These are phyloP conservation scores for Fagus crenata DNA, from an alignment of 306 rosid genomes.

Conservation along the genomic window DNA sequence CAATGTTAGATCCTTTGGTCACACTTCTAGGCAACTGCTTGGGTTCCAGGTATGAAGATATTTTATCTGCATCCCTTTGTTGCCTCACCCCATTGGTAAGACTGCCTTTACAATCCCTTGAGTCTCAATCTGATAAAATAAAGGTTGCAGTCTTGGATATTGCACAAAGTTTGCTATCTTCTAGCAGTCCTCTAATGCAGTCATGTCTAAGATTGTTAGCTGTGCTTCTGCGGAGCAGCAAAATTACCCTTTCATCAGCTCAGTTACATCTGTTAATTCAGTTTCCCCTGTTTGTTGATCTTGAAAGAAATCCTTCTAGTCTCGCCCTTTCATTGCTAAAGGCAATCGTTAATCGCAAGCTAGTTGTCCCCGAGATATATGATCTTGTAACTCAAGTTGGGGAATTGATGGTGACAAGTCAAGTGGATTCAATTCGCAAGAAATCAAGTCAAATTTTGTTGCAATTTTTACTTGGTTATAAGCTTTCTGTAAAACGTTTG, in stretches of 20 bases:
- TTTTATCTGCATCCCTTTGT: conserved; percentile 68
- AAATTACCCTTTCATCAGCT: conserved; percentile 65
- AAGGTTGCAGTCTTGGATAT: conserved; percentile 68
- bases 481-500: conserved; percentile 68
- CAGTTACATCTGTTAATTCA: conserved; percentile 68
- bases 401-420: conserved; percentile 93
- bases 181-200: conserved; percentile 72
- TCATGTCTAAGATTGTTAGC: conserved; percentile 73
- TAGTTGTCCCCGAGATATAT: conserved; percentile 81
- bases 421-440: conserved; percentile 68
- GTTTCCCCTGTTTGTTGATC: conserved; percentile 78
- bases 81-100: conserved; percentile 72
- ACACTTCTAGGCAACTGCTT: conserved; percentile 57
- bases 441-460: conserved; percentile 78
- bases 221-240: conserved; percentile 68
- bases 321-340: conserved; percentile 78
- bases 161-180: conserved; percentile 56
- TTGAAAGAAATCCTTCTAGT: conserved; percentile 67
- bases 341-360: conserved; percentile 73
- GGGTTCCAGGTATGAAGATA: conserved; percentile 82
- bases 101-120: conserved; percentile 76
- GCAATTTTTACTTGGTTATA: conserved; percentile 82
- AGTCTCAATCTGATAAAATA: conserved; percentile 62
- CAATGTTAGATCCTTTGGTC: conserved; percentile 82
- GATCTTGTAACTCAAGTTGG: conserved; percentile 76